phyloP scores from a whole-genome alignment of 2,329 filamentous ascomycete species.

The Westerdykella sp. region DNA sequence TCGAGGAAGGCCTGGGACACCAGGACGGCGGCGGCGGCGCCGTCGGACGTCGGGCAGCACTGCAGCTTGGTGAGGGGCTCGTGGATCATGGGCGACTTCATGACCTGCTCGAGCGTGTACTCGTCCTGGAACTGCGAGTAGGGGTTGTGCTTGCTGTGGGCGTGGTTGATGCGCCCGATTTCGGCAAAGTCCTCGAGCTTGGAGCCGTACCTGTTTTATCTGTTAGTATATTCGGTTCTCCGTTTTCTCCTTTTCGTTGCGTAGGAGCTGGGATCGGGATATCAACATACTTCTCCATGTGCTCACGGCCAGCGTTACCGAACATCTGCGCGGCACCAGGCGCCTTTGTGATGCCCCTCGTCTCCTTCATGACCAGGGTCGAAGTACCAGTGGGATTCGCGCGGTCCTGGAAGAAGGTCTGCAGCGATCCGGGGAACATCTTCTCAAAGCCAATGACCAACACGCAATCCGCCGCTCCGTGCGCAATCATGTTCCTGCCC shows the following conservation, averaged over 20 bases:
- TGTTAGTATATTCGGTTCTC: no score
- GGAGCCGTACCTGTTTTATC: slow-evolving; percentile 64
- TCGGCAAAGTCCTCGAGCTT: slow-evolving; percentile 83
- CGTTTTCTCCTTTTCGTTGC: background rate
- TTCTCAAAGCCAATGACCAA: slow-evolving; percentile 95
- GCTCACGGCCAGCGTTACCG: slow-evolving; percentile 87
- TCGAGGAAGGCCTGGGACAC: slow-evolving; percentile 87
- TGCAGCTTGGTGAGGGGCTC: slow-evolving; percentile 93
- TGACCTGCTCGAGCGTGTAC: slow-evolving; percentile 79
- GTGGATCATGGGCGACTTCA: slow-evolving; percentile 70
- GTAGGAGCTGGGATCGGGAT: background rate
- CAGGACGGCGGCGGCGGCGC: slow-evolving; percentile 79
- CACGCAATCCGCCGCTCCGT: slow-evolving; percentile 79
- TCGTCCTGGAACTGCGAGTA: slow-evolving; percentile 97
- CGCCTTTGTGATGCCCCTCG: slow-evolving; percentile 72
- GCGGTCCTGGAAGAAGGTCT: slow-evolving; percentile 78
- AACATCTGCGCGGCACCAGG: slow-evolving; percentile 90
- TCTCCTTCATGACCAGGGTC: slow-evolving; percentile 72
- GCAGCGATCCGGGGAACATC: slow-evolving; percentile 88
- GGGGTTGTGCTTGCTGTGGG: slow-evolving; percentile 84
- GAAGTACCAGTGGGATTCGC: slow-evolving; percentile 71
- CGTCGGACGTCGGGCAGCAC: slow-evolving; percentile 94
- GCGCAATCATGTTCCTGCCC: slow-evolving; percentile 69
- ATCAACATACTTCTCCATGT: slow-evolving; percentile 74
- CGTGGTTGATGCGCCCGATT: slow-evolving; percentile 88